phyloP scores from a whole-genome alignment of 2,329 filamentous ascomycete species.

The Macrophomina tecta region DNA sequence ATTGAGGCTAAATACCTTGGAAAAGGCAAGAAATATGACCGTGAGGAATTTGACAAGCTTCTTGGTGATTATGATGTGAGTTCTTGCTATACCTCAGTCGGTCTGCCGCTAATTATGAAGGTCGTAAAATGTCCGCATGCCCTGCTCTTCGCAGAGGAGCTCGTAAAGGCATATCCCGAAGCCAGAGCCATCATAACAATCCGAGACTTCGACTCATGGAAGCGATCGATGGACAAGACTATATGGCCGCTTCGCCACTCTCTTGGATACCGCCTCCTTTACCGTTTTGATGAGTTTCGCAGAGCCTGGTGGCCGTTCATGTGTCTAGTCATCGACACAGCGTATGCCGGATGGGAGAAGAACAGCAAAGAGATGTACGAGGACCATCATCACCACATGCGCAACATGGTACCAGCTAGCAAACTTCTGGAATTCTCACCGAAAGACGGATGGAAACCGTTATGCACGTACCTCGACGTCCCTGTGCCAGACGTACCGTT shows the following conservation, averaged over 20 bases:
- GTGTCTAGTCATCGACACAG: neutral
- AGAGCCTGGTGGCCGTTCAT: neutral
- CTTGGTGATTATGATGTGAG: conserved; percentile 36
- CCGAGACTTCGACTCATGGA: conserved; percentile 23
- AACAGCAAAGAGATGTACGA: conserved; percentile 22
- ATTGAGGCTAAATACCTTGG: conserved; percentile 42
- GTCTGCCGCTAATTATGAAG: no score
- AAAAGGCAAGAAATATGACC: conserved; percentile 35
- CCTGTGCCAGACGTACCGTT: conserved; percentile 32
- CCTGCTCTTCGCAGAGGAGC: conserved; percentile 30
- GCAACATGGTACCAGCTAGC: conserved; percentile 32
- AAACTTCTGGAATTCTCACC: conserved; percentile 36
- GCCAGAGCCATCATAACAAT: conserved; percentile 34
- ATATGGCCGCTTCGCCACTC: neutral
- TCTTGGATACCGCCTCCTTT: neutral
- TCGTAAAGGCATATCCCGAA: conserved; percentile 32
- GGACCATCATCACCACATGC: conserved; percentile 32
- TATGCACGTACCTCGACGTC: conserved; percentile 39
- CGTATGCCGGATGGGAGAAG: conserved; percentile 4
- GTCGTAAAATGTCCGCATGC: neutral
- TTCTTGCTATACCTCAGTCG: neutral
- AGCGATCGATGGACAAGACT: conserved; percentile 23
- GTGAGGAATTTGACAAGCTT: conserved; percentile 44
- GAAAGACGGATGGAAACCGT: conserved; percentile 37
- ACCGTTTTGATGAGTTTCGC: neutral